phyloP scores from a whole-genome alignment of 169 alveolate species.

The Plasmodium gaboni region DNA sequence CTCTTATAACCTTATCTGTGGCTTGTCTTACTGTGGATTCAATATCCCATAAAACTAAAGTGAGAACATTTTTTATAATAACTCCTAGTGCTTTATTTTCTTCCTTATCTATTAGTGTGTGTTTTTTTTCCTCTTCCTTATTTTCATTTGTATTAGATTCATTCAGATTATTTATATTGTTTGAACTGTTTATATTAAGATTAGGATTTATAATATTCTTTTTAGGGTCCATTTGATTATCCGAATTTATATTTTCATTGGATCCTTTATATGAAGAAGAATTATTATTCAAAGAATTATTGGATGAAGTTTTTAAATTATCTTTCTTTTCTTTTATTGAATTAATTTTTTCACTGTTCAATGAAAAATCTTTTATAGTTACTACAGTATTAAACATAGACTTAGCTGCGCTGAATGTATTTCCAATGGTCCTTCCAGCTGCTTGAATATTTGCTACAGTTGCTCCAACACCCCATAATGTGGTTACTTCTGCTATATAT shows the following conservation, averaged over 20 bases:
- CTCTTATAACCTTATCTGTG: constrained; percentile 82
- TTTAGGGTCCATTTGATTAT: background rate
- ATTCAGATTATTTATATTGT: background rate
- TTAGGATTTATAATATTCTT: background rate
- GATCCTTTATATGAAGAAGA: background rate
- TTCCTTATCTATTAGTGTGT: constrained; percentile 38
- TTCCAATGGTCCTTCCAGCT: constrained; percentile 77
- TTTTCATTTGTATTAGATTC: background rate
- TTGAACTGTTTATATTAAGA: background rate
- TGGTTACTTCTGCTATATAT: constrained; percentile 82
- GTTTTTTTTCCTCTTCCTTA: constrained; percentile 64
- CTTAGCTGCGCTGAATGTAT: constrained; percentile 6
- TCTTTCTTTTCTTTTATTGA: background rate
- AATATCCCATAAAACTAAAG: constrained; percentile 82
- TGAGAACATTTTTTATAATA: constrained; percentile 73
- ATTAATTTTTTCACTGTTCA: constrained; percentile 1
- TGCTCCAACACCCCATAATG: constrained; percentile 85
- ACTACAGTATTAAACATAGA: constrained; percentile 50
- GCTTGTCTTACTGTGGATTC: constrained; percentile 83
- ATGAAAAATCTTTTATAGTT: constrained; percentile 17
- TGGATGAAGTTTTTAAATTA: background rate
- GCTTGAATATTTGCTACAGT: constrained; percentile 81
- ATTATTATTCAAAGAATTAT: background rate
- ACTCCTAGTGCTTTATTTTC: constrained; percentile 46
- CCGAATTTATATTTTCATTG: background rate